Conservation (phyloP, 2,329 filamentous ascomycete species). For the Knufia petricola region DNA sequence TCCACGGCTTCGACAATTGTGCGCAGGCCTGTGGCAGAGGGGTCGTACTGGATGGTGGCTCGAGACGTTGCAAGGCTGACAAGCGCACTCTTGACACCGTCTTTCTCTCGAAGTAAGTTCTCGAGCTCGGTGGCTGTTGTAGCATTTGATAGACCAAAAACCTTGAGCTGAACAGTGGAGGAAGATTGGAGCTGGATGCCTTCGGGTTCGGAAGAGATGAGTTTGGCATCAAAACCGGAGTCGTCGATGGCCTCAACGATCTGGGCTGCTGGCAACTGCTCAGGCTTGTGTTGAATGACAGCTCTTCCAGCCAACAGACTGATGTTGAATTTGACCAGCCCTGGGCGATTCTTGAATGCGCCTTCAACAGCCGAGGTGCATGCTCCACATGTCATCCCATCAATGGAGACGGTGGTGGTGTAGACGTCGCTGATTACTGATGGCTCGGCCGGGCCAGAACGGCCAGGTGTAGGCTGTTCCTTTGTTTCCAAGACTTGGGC, state of each 20-base stretch:
- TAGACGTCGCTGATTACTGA: constrained; percentile 36
- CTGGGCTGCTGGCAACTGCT: constrained; percentile 59
- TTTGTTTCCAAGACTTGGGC: constrained; percentile 67
- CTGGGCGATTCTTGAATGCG: constrained; percentile 67
- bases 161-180: constrained; percentile 64
- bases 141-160: constrained; percentile 71
- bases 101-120: constrained; percentile 50
- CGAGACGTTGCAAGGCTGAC: constrained; percentile 66
- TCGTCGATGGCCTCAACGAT: constrained; percentile 81
- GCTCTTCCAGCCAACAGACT: constrained; percentile 87
- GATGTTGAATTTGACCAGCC: constrained; percentile 84
- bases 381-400: constrained; percentile 95
- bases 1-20: constrained; percentile 76
- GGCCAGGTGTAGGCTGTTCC: constrained; percentile 24
- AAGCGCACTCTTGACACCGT: constrained; percentile 64
- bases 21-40: constrained; percentile 65
- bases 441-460: constrained; percentile 25
- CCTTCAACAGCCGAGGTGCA: constrained; percentile 87
- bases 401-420: constrained; percentile 77
- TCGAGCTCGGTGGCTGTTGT: constrained; percentile 64
- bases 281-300: constrained; percentile 71
- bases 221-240: constrained; percentile 71
- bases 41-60: constrained; percentile 63
- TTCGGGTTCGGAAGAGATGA: constrained; percentile 67
- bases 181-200: constrained; percentile 43